These are phyloP conservation scores for Hanseniaspora nectarophila DNA, from an alignment of 805 yeast species.

Conservation along the genomic window DNA sequence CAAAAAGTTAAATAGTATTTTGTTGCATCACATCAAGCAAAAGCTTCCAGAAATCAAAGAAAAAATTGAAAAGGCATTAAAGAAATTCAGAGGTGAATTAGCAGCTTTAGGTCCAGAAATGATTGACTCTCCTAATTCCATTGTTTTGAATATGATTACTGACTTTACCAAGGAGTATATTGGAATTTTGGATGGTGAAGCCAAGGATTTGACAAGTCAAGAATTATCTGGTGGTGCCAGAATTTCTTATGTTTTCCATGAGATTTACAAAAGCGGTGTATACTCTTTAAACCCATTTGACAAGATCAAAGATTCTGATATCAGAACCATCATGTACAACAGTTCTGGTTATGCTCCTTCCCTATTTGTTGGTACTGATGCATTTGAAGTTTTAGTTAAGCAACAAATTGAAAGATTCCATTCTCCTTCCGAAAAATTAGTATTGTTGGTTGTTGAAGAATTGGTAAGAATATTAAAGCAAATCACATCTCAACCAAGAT, in stretches of 20 bases:
- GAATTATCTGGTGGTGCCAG: slow-evolving; percentile 98
- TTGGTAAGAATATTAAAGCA: slow-evolving; percentile 80
- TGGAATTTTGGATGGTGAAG: slow-evolving; percentile 84
- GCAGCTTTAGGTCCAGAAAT: slow-evolving; percentile 74
- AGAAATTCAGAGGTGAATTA: slow-evolving; percentile 74
- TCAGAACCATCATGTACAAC: slow-evolving; percentile 92
- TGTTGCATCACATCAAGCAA: slow-evolving; percentile 78
- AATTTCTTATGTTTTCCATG: slow-evolving; percentile 92
- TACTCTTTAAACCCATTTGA: slow-evolving; percentile 90
- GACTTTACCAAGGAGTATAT: slow-evolving; percentile 85
- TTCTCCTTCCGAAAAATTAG: slow-evolving; percentile 83
- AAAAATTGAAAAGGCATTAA: slow-evolving; percentile 72
- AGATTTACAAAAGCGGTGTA: slow-evolving; percentile 84
- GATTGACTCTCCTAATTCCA: slow-evolving; percentile 77
- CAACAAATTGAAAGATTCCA: slow-evolving; percentile 89
- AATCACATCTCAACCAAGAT: slow-evolving; percentile 68
- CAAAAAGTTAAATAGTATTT: slow-evolving; percentile 74
- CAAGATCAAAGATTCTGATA: slow-evolving; percentile 88
- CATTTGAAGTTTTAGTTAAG: slow-evolving; percentile 88
- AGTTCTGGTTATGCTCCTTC: slow-evolving; percentile 95
- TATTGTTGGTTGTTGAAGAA: slow-evolving; percentile 84
- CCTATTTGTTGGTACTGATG: slow-evolving; percentile 91
- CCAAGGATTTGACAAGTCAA: slow-evolving; percentile 72
- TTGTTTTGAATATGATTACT: slow-evolving; percentile 82
- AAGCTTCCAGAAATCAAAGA: slow-evolving; percentile 87